Evolutionary conservation across 75 land plant genomes (phyloP).

Genomic region (Picea glauca): DNA sequence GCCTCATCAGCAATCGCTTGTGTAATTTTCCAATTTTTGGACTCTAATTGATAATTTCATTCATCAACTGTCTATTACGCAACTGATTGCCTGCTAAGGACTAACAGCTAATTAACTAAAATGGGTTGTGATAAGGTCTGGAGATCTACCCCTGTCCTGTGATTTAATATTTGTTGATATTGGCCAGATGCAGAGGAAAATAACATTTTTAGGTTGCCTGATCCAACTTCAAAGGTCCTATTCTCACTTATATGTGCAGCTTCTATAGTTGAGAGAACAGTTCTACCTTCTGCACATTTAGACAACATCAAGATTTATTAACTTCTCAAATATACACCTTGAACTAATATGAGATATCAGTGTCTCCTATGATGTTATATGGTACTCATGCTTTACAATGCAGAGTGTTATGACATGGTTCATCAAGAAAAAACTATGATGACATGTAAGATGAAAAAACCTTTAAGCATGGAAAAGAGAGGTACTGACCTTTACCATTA

Average conservation of each 20-base stretch:
- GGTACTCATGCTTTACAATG: background rate
- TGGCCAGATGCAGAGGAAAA: conserved; percentile 53
- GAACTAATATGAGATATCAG: background rate
- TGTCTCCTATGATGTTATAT: background rate
- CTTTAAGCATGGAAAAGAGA: background rate
- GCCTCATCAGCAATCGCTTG: background rate
- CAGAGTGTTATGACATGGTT: background rate
- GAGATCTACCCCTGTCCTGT: conserved; percentile 40
- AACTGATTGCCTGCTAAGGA: background rate
- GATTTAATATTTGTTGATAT: conserved; percentile 37
- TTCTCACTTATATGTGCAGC: conserved; percentile 7
- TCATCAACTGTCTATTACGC: background rate
- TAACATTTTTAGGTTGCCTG: conserved; percentile 53
- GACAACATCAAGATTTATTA: background rate
- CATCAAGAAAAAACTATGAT: background rate
- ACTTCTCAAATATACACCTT: background rate
- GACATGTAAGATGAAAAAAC: background rate
- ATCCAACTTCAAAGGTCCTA: conserved; percentile 48
- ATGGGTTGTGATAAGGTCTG: background rate
- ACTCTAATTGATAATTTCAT: background rate
- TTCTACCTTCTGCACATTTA: conserved; percentile 6
- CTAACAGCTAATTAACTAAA: background rate
- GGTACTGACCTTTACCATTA: conserved; percentile 23
- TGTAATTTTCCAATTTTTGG: background rate
- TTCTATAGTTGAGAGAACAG: conserved; percentile 12